Evolutionary conservation across 768 basidiomycete species (phyloP).

Genomic region (Lactarius akahatsu): DNA sequence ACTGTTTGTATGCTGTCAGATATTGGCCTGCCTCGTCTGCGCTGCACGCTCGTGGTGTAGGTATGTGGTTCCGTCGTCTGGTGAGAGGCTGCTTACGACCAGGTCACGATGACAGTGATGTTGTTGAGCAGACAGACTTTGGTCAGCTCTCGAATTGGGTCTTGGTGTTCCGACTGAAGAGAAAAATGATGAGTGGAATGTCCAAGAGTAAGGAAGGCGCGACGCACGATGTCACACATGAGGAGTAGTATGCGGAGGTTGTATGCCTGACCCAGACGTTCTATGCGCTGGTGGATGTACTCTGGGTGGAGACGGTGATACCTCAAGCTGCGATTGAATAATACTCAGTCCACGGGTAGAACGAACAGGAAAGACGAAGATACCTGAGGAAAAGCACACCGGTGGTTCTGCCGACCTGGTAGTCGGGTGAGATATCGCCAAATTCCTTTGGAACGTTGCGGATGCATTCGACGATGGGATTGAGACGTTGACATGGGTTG

Average conservation of each 20-base stretch:
- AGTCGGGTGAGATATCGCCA: conserved; percentile 91
- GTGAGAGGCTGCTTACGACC: conserved; percentile 58
- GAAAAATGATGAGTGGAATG: background rate
- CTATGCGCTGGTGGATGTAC: conserved; percentile 90
- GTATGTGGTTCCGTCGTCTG: background rate
- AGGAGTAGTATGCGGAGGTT: conserved; percentile 83
- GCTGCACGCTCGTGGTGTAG: conserved; percentile 41
- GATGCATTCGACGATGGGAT: conserved; percentile 85
- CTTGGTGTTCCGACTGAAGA: conserved; percentile 81
- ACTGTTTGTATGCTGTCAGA: conserved; percentile 87
- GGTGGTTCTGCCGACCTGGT: conserved; percentile 92
- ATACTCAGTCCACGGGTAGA: too few relatives aligned
- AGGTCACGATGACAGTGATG: conserved; percentile 88
- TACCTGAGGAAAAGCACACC: conserved; percentile 91
- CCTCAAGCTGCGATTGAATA: conserved; percentile 56
- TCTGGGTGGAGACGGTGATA: conserved; percentile 98
- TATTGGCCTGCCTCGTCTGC: conserved; percentile 92
- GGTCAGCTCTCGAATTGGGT: conserved; percentile 88
- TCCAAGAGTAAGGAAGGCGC: background rate
- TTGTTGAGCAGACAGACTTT: conserved; percentile 93
- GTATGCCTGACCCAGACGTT: conserved; percentile 79
- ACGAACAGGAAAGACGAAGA: conserved; percentile 6
- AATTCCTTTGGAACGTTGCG: conserved; percentile 92
- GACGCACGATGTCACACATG: conserved; percentile 68
- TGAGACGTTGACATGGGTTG: conserved; percentile 58